Base-by-base conservation (phyloP, 257 asterid genomes). In the Datura wrightii region DNA sequence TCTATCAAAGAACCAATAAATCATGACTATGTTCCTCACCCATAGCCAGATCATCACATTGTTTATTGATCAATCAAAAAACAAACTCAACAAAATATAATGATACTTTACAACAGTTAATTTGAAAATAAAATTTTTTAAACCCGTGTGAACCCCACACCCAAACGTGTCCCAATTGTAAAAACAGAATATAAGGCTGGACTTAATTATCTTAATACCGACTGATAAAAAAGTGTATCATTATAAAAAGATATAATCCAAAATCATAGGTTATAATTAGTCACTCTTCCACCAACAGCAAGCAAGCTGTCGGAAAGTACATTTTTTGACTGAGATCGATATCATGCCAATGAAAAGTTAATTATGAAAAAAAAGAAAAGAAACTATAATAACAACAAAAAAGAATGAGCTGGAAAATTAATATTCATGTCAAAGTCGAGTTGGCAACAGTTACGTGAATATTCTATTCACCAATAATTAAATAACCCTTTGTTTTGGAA, bases 241-340 rank as follows among this genome's bases (percentile, higher is more conserved):
- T 39, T 65, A 65, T 65, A 36, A 18, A 44, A 46, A 74, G 24
- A 48, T 59, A 48, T 48, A 19, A 74, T 74, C 42, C 59, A 50
- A 74, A 46, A 74, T 74, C 80, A 74, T 76, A 52, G 44, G 82
- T 31, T 24, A 24, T 24, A 24, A 24, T 24, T 76, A 76, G 82
- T 76, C 82, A 76, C 63, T 52, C 82, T 76, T 76, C 82, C 82
- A 76, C 82, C 82, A 76, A 50, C 82, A 76, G 13, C 46, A 76
- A 76, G 8, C 82, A 52, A 76, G 48, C 48, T 76, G 63, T 76
- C 63, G 37, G 13, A 76, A 76, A 76, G 63, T 52, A 76, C 63
- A 7, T 24, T 39, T 69, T 69, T 39, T 76, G 82, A 76, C 46
- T 76, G 46, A 76, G 82, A 24, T 24, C 31, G 31, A 50, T 74